phyloP scores from a whole-genome alignment of 805 yeast genomes.

The Saccharomycopsis javanensis region DNA sequence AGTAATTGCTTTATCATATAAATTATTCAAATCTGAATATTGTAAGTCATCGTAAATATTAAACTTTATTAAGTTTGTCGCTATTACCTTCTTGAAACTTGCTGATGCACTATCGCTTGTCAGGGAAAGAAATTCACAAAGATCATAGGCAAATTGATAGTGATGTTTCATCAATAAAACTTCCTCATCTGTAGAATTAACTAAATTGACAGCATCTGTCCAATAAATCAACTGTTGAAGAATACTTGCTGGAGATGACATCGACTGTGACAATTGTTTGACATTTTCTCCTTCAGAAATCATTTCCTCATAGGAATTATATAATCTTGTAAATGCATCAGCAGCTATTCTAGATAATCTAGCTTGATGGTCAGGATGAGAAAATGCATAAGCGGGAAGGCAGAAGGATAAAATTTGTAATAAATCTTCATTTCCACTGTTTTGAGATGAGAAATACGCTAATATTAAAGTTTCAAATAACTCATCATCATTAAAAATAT shows the following conservation, averaged over 20 bases:
- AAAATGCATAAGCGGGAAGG: conserved; percentile 77
- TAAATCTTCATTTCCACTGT: conserved; percentile 52
- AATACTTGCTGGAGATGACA: conserved; percentile 40
- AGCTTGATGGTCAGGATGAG: conserved; percentile 63
- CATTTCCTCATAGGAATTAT: conserved; percentile 31
- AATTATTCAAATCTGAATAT: conserved; percentile 18
- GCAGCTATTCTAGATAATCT: conserved; percentile 53
- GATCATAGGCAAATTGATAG: conserved; percentile 43
- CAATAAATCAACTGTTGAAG: conserved; percentile 69
- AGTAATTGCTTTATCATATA: conserved; percentile 10
- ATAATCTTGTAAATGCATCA: conserved; percentile 54
- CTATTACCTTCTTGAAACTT: conserved; percentile 43
- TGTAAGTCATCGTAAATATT: conserved; percentile 29
- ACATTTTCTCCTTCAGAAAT: conserved; percentile 29
- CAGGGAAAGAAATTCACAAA: conserved; percentile 39
- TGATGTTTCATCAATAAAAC: conserved; percentile 41
- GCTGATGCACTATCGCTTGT: conserved; percentile 35
- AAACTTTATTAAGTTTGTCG: conserved; percentile 38
- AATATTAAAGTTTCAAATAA: conserved; percentile 61
- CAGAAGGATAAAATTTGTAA: conserved; percentile 79
- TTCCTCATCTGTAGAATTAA: conserved; percentile 36
- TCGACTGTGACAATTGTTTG: conserved; percentile 23
- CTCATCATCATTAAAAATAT: conserved; percentile 60
- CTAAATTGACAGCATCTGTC: conserved; percentile 72
- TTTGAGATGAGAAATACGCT: conserved; percentile 65